phyloP scores from a whole-genome alignment of 441 rosid genomes.

The Euphorbia celastroides region DNA sequence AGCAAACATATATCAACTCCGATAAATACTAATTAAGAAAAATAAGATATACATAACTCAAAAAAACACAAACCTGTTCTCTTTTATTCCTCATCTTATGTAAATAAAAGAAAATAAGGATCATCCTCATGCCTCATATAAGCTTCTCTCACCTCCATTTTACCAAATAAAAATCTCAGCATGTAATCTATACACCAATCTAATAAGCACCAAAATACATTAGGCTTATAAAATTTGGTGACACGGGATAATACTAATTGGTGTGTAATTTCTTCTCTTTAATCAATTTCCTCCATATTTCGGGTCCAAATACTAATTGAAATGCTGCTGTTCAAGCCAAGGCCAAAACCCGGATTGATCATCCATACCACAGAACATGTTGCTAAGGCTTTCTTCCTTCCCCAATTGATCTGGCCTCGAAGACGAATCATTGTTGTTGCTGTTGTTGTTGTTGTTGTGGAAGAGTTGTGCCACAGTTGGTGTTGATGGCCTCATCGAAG shows the following conservation, averaged over 20 bases:
- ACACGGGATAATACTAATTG: conserved; percentile 15
- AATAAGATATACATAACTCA: conserved; percentile 11
- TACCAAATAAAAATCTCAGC: no score
- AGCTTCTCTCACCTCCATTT: not conserved
- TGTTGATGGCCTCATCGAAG: conserved; percentile 37
- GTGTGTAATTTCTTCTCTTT: no score
- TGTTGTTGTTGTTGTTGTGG: conserved; percentile 30
- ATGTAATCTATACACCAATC: conserved; percentile 30
- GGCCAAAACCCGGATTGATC: conserved; percentile 96
- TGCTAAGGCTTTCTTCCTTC: conserved; percentile 82
- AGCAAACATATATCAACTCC: no score
- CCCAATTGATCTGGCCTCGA: conserved; percentile 43
- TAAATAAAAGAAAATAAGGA: not conserved
- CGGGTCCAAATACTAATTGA: conserved; percentile 65
- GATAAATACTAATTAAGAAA: not conserved
- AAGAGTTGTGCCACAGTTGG: conserved; percentile 48
- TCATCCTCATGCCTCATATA: not conserved
- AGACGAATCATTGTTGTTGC: no score
- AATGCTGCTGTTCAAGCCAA: conserved; percentile 89
- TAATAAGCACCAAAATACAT: conserved; percentile 28
- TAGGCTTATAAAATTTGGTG: conserved; percentile 20
- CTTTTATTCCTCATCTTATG: conserved; percentile 27
- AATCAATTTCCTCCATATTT: no score
- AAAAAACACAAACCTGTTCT: conserved; percentile 14
- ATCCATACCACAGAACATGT: conserved; percentile 83